phyloP scores from a whole-genome alignment of 2,329 filamentous ascomycete genomes.

The Lachnellula willkommii region DNA sequence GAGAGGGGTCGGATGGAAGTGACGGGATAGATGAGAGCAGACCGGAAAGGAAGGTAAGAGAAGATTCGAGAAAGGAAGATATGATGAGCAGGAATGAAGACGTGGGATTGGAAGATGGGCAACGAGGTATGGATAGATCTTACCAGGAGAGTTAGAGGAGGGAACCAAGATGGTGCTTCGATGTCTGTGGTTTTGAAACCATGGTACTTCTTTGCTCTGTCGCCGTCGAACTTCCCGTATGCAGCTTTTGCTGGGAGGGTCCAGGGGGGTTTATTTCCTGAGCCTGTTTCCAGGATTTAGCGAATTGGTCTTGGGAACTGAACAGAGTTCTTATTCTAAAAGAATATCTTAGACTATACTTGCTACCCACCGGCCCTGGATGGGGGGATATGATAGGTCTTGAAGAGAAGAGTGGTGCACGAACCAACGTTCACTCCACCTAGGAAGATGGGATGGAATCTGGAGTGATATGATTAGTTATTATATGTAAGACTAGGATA shows the following conservation, averaged over 20 bases:
- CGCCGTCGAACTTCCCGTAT: conserved; percentile 48
- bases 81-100: conserved; percentile 9
- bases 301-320: neutral
- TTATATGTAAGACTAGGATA: neutral
- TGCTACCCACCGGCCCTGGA: too few species aligned
- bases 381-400: too few species aligned
- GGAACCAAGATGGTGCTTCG: conserved; percentile 44
- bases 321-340: too few species aligned
- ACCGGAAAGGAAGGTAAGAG: conserved; percentile 32
- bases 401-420: conserved; percentile 33
- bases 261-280: conserved; percentile 74
- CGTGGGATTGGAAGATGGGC: too few species aligned
- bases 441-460: conserved; percentile 67
- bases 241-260: conserved; percentile 59
- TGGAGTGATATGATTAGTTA: conserved; percentile 29
- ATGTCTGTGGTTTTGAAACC: conserved; percentile 34
- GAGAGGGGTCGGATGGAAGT: conserved; percentile 34
- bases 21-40: neutral
- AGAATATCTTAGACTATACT: too few species aligned
- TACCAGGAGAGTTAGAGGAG: conserved; percentile 48
- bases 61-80: conserved; percentile 33
- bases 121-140: neutral
- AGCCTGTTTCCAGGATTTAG: neutral
- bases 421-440: conserved; percentile 57
- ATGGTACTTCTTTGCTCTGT: conserved; percentile 48